Evolutionary conservation across 2,329 filamentous ascomycete species (phyloP).

Genomic region (Xylaria sp.): DNA sequence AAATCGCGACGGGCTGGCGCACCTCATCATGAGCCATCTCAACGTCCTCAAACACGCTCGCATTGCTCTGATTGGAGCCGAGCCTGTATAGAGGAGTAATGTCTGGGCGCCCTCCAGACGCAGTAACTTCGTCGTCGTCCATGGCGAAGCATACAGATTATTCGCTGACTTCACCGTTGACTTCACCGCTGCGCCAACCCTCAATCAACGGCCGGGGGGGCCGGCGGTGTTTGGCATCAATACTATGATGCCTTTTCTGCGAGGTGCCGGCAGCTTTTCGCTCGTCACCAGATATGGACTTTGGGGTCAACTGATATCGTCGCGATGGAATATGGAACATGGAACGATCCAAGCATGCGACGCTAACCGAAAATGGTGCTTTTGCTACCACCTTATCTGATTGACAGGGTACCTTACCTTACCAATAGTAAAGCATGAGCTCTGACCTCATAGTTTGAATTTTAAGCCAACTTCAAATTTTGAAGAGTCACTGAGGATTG

Average conservation of each 20-base stretch:
- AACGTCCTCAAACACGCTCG: slow-evolving; percentile 92
- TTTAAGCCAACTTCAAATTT: not conserved
- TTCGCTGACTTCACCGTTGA: slow-evolving; percentile 9
- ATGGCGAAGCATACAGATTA: slow-evolving; percentile 30
- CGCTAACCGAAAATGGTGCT: slow-evolving; percentile 14
- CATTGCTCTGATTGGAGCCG: slow-evolving; percentile 76
- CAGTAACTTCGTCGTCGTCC: slow-evolving; percentile 42
- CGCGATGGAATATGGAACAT: slow-evolving; percentile 11
- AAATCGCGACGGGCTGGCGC: slow-evolving; percentile 18
- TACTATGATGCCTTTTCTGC: not conserved
- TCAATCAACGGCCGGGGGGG: slow-evolving; percentile 17
- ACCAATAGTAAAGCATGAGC: not conserved
- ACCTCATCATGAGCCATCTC: slow-evolving; percentile 99
- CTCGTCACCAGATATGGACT: slow-evolving; percentile 12
- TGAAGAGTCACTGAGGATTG: not conserved
- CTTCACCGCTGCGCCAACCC: slow-evolving; percentile 28
- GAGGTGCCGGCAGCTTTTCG: not conserved
- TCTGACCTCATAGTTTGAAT: slow-evolving; percentile 22
- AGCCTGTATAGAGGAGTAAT: slow-evolving; percentile 67
- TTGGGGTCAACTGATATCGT: slow-evolving; percentile 25
- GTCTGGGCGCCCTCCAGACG: slow-evolving; percentile 39
- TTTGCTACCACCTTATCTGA: not conserved
- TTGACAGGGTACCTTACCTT: not conserved
- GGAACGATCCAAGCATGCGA: slow-evolving; percentile 21
- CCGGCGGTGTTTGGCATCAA: not conserved